These are phyloP conservation scores for Fusarium avenaceum DNA, from an alignment of 2,329 filamentous ascomycete species.

Conservation along the genomic window DNA sequence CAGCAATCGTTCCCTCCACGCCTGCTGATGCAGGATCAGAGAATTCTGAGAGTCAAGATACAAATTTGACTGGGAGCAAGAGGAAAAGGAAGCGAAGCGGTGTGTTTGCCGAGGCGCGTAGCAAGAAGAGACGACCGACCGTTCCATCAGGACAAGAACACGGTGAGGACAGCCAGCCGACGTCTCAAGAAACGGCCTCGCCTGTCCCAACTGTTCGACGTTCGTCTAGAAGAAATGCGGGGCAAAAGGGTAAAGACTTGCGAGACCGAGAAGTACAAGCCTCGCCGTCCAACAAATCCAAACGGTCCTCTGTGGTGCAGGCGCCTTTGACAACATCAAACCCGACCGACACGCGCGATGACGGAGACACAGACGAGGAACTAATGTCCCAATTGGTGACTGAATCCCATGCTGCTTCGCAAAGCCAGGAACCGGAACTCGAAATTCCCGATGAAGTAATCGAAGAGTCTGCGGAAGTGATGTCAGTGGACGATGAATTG, in stretches of 20 bases:
- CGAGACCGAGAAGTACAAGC: conserved; percentile 25
- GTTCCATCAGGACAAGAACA: conserved; percentile 35
- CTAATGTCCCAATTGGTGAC: conserved; percentile 58
- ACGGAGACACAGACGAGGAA: conserved; percentile 58
- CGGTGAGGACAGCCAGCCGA: conserved; percentile 37
- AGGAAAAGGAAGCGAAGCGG: conserved; percentile 51
- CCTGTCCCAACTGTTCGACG: conserved; percentile 41
- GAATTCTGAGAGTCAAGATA: conserved; percentile 22
- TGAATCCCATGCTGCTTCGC: conserved; percentile 58
- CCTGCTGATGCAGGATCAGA: conserved; percentile 33
- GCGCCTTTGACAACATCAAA: conserved; percentile 7
- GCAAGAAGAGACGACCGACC: conserved; percentile 51
- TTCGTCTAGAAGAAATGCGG: conserved; percentile 45
- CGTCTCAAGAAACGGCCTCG: conserved; percentile 36
- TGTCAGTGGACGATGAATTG: conserved; percentile 15
- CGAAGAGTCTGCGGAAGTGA: conserved; percentile 45
- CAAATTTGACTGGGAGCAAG: conserved; percentile 38
- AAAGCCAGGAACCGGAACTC: conserved; percentile 48
- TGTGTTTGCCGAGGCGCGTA: conserved; percentile 41
- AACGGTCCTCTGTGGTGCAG: conserved; percentile 12
- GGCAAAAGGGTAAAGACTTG: conserved; percentile 32
- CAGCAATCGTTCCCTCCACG: conserved; percentile 46
- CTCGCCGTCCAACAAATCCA: conserved; percentile 26
- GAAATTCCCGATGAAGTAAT: conserved; percentile 18
- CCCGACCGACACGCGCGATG: conserved; percentile 38